phyloP scores from a whole-genome alignment of 768 basidiomycete species.

The Tubosaeta brunneosetosa region DNA sequence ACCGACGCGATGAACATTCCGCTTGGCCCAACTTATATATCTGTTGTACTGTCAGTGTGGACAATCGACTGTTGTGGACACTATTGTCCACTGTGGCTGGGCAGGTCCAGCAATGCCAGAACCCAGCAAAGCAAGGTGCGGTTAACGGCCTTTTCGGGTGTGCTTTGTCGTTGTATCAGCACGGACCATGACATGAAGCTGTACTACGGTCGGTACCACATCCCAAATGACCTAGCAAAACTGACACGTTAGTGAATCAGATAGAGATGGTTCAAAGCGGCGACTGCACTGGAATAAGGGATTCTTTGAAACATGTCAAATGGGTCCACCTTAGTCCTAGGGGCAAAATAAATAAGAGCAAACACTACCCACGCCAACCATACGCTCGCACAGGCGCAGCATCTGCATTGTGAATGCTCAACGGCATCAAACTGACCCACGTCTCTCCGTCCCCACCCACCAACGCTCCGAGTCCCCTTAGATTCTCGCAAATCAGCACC shows the following conservation, averaged over 20 bases:
- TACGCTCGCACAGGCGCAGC: constrained; percentile 71
- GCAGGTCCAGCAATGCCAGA: background rate
- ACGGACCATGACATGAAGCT: background rate
- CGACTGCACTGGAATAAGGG: constrained; percentile 4
- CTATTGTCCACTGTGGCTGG: constrained; percentile 8
- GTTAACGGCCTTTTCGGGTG: constrained; percentile 8
- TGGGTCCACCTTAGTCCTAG: constrained; percentile 6
- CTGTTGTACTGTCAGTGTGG: constrained; percentile 1
- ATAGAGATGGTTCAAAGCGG: constrained; percentile 1
- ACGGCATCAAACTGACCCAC: constrained; percentile 53
- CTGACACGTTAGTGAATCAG: background rate
- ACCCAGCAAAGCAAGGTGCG: background rate
- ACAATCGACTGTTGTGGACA: constrained; percentile 8
- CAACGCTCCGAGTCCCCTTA: constrained; percentile 50
- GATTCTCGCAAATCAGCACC: constrained; percentile 66
- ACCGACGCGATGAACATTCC: background rate
- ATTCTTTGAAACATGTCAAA: background rate
- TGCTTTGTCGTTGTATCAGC: background rate
- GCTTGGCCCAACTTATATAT: constrained; percentile 10
- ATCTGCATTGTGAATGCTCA: constrained; percentile 56
- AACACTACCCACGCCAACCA: constrained; percentile 39
- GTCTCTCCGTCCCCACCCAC: constrained; percentile 22
- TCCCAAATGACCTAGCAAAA: background rate
- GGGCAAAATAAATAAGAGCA: constrained; percentile 8
- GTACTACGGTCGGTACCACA: background rate